A percentile compares a stretch with the other conserved stretches of the same genome.
These are phyloP conservation scores for Panicum miliaceum DNA, from an alignment of 176 grass and related monocot genomes.

Conservation along the genomic window DNA sequence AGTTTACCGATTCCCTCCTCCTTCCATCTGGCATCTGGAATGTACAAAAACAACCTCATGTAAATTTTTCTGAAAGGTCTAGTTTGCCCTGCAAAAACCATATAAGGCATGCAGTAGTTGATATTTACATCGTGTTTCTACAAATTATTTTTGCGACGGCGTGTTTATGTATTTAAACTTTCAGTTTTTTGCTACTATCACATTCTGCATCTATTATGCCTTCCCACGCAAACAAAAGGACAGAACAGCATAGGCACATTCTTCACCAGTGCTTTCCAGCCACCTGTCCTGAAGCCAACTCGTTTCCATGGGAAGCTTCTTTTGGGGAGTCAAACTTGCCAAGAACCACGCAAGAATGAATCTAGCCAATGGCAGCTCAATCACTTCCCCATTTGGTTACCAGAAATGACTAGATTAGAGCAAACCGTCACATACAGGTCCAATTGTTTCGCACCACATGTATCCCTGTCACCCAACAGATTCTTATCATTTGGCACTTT, in stretches of 20 bases:
- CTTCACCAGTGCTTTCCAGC: neutral
- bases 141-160: neutral
- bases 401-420: constrained; percentile 25
- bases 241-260: neutral
- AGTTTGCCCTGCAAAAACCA: neutral
- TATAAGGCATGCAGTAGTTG: no score
- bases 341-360: neutral
- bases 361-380: neutral
- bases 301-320: neutral
- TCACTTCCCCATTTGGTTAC: neutral
- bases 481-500: constrained; percentile 47
- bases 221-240: constrained; percentile 8
- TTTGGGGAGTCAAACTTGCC: neutral
- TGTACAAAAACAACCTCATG: neutral
- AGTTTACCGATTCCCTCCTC: neutral
- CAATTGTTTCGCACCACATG: constrained; percentile 43
- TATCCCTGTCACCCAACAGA: constrained; percentile 34
- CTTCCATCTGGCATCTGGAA: neutral
- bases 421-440: neutral
- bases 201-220: neutral
- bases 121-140: neutral
- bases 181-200: neutral
- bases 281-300: neutral
- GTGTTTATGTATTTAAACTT: neutral
- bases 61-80: neutral